A percentile compares a stretch with the other conserved stretches of the same genome.
Evolutionary conservation across 352 stramenopile species (phyloP).

Genomic region (Phytophthora macrochlamydospora): DNA sequence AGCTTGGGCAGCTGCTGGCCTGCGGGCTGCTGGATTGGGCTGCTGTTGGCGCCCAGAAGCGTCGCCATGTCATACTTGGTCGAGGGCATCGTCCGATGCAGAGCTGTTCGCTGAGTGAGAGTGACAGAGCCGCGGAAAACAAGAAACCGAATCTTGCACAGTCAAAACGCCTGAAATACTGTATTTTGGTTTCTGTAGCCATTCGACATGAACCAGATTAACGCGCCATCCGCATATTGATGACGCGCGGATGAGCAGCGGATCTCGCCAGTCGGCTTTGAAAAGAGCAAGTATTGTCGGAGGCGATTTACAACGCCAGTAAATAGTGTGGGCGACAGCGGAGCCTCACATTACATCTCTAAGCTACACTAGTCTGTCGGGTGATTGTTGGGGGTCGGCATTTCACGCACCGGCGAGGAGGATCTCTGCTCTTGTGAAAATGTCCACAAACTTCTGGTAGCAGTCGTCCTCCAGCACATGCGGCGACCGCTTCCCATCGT

Average conservation of each 20-base stretch:
- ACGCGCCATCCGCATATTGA: background rate
- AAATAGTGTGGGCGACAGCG: too few relatives aligned
- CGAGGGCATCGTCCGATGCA: background rate
- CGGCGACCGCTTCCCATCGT: slow-evolving; percentile 46
- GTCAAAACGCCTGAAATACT: too few relatives aligned
- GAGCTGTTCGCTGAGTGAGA: slow-evolving; percentile 19
- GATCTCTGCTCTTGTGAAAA: slow-evolving; percentile 41
- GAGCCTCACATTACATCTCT: too few relatives aligned
- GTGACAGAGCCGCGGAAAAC: background rate
- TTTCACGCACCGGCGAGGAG: background rate
- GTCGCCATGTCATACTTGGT: slow-evolving; percentile 31
- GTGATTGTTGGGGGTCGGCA: too few relatives aligned
- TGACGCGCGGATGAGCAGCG: background rate
- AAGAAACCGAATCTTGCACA: too few relatives aligned
- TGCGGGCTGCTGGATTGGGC: background rate
- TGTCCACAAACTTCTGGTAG: slow-evolving; percentile 49
- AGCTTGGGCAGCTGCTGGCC: slow-evolving; percentile 13
- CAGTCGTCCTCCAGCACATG: slow-evolving; percentile 48
- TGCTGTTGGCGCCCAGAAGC: slow-evolving; percentile 11
- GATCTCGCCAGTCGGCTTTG: background rate
- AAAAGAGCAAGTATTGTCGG: background rate
- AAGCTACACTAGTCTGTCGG: too few relatives aligned
- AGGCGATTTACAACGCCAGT: too few relatives aligned
- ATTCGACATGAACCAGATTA: background rate
- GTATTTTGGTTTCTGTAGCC: too few relatives aligned